Conservation (phyloP, 2,329 filamentous ascomycete genomes). For the Plenodomus lindquistii region DNA sequence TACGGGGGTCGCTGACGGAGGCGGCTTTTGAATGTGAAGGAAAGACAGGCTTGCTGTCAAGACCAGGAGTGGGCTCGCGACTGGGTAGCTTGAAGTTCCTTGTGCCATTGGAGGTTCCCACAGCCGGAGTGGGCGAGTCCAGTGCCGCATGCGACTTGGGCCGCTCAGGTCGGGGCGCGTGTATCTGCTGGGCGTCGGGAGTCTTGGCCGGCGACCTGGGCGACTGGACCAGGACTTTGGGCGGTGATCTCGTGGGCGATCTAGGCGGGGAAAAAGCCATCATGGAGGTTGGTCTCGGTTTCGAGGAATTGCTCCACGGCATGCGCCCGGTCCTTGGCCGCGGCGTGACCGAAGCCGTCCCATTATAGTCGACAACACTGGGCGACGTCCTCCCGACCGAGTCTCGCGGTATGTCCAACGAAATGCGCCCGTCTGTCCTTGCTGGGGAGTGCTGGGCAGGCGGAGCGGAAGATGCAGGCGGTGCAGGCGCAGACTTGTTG, state of each 20-base stretch:
- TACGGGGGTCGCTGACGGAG: slow-evolving; percentile 33
- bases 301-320: slow-evolving; percentile 42
- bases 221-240: slow-evolving; percentile 70
- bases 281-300: slow-evolving; percentile 54
- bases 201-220: slow-evolving; percentile 68
- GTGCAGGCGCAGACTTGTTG: slow-evolving; percentile 22
- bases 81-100: slow-evolving; percentile 45
- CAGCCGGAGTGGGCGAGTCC: slow-evolving; percentile 23
- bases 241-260: slow-evolving; percentile 58
- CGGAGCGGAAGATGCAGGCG: neutral
- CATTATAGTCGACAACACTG: slow-evolving; percentile 44
- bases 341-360: slow-evolving; percentile 36
- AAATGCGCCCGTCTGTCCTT: slow-evolving; percentile 41
- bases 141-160: slow-evolving; percentile 27
- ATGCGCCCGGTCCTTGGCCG: slow-evolving; percentile 40
- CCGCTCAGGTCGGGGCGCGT: slow-evolving; percentile 41
- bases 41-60: slow-evolving; percentile 43
- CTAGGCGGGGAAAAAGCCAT: slow-evolving; percentile 52
- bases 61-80: slow-evolving; percentile 46
- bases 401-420: slow-evolving; percentile 48
- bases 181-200: slow-evolving; percentile 27
- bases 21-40: slow-evolving; percentile 16
- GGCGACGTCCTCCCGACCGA: slow-evolving; percentile 25
- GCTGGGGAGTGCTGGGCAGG: slow-evolving; percentile 40
- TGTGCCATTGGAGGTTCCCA: slow-evolving; percentile 19